Conservation (phyloP, 108 stramenopile species). For the Skeletonema tropicum region DNA sequence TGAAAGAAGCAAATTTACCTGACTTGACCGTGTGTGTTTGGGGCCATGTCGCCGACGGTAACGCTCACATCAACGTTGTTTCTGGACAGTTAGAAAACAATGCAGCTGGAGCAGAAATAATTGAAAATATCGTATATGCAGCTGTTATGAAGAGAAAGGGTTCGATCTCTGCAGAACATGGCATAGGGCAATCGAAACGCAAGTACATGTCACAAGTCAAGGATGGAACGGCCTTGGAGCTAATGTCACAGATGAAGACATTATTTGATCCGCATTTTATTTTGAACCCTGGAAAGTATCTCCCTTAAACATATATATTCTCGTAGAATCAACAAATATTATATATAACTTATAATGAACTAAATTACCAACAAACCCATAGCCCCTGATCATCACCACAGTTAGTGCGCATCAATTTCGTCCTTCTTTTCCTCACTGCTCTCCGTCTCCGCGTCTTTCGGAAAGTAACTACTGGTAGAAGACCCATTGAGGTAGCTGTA, state of each 20-base stretch:
- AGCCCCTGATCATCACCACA: not conserved
- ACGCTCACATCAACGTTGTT: slow-evolving; percentile 94
- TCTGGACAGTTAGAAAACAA: slow-evolving; percentile 56
- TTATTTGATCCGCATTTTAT: slow-evolving; percentile 83
- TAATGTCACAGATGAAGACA: slow-evolving; percentile 65
- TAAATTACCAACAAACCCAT: not conserved
- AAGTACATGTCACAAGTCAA: slow-evolving; percentile 57
- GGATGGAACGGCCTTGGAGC: slow-evolving; percentile 42
- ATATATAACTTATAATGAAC: not conserved
- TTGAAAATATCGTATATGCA: slow-evolving; percentile 84
- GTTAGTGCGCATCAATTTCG: not conserved
- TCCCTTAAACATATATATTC: slow-evolving; percentile 34
- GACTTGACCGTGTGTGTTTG: slow-evolving; percentile 57
- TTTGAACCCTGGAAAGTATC: slow-evolving; percentile 85
- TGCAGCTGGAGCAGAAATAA: slow-evolving; percentile 24
- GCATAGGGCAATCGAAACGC: slow-evolving; percentile 93
- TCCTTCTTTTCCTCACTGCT: slow-evolving; percentile 1
- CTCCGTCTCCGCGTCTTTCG: not conserved
- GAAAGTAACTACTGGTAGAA: not conserved
- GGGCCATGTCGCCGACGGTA: slow-evolving; percentile 94
- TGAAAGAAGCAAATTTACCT: slow-evolving; percentile 16
- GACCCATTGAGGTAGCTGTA: not conserved
- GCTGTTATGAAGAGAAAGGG: slow-evolving; percentile 74
- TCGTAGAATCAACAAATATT: too few species aligned
- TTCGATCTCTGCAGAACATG: slow-evolving; percentile 99